phyloP scores from a whole-genome alignment of 192 early-diverging fungal species.

The Umbelopsis sp. region DNA sequence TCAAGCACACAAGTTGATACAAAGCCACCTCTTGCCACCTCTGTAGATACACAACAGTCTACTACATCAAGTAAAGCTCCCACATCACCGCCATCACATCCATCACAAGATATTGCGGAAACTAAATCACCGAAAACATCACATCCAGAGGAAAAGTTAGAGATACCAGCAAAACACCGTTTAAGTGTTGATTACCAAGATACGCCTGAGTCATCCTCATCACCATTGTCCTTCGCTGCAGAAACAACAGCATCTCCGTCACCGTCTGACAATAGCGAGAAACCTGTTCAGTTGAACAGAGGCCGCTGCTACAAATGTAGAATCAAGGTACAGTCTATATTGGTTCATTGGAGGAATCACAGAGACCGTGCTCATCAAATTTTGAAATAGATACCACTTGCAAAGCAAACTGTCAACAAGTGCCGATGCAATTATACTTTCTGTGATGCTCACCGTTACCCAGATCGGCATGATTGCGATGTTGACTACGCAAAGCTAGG shows the following conservation, averaged over 20 bases:
- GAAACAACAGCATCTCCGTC: constrained; percentile 39
- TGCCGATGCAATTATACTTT: constrained; percentile 79
- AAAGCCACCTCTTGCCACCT: not conserved
- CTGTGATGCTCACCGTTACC: constrained; percentile 74
- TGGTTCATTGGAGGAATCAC: too few species aligned
- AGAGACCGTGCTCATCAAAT: not conserved
- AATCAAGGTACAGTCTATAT: constrained; percentile 49
- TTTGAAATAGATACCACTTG: constrained; percentile 61
- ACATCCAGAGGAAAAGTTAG: not conserved
- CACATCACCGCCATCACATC: too few species aligned
- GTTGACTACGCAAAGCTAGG: constrained; percentile 77
- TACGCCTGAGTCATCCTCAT: not conserved
- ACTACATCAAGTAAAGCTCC: too few species aligned
- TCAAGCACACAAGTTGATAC: too few species aligned
- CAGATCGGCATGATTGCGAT: constrained; percentile 76
- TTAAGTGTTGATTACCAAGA: not conserved
- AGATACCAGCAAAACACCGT: too few species aligned
- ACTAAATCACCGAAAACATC: not conserved
- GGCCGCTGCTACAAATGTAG: constrained; percentile 71
- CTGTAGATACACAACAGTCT: too few species aligned
- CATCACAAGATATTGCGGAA: not conserved
- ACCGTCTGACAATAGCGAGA: constrained; percentile 43
- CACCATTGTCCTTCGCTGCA: constrained; percentile 26
- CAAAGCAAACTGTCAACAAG: constrained; percentile 78
- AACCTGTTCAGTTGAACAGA: constrained; percentile 65